Conservation (phyloP, 192 early-diverging fungal species). For the Haplosporangium gracile region DNA sequence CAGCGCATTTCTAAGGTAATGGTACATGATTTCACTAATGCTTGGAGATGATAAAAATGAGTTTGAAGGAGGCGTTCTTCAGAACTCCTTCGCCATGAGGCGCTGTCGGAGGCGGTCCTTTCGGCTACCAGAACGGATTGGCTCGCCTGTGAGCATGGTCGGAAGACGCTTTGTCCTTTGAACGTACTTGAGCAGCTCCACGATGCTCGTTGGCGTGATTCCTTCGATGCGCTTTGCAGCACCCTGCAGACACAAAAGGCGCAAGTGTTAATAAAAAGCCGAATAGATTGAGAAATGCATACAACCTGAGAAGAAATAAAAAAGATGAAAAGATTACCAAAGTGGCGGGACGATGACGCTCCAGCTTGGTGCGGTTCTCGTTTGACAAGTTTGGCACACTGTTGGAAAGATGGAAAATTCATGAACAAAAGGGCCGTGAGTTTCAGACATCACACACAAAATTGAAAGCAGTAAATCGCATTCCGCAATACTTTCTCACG, state of each 20-base stretch:
- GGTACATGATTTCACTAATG: background rate
- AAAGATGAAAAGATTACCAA: constrained; percentile 55
- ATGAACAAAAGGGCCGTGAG: background rate
- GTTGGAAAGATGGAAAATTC: constrained; percentile 7
- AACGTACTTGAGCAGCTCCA: constrained; percentile 76
- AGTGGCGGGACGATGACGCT: constrained; percentile 63
- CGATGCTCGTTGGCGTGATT: constrained; percentile 81
- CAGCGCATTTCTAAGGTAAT: background rate
- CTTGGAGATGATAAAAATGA: background rate
- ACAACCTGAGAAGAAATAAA: constrained; percentile 29
- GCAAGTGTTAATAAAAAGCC: background rate
- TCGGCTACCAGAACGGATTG: constrained; percentile 27
- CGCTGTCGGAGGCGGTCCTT: constrained; percentile 40
- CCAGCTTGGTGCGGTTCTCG: constrained; percentile 69
- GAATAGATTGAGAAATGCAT: background rate
- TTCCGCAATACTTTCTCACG: background rate
- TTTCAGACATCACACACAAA: background rate
- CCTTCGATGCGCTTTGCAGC: constrained; percentile 86
- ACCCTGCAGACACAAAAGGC: constrained; percentile 51
- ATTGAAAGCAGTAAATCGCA: background rate
- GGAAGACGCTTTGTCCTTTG: constrained; percentile 46
- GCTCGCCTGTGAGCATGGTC: constrained; percentile 33
- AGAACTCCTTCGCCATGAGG: constrained; percentile 35
- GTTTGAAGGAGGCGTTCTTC: background rate
- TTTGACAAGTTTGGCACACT: constrained; percentile 68